Percentiles rank a stretch among this genome's conserved stretches.
Conservation (phyloP, 1,139 yeast species). For the Wickerhamiella infanticola region DNA sequence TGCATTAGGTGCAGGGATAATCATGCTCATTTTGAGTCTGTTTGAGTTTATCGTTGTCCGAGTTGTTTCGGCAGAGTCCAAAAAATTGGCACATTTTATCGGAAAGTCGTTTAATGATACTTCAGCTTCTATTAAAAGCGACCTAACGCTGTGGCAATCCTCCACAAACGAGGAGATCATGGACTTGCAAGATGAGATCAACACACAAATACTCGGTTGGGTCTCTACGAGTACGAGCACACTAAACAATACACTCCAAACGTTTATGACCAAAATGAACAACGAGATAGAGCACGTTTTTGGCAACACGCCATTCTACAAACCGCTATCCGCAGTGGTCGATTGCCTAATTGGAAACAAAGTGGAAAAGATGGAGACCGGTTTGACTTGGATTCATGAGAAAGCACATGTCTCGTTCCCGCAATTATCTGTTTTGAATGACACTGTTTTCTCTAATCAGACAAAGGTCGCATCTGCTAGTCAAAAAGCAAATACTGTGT, state of each 20-base stretch:
- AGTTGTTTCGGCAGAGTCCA: slow-evolving; percentile 18
- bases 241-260: slow-evolving; percentile 39
- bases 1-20: slow-evolving; percentile 27
- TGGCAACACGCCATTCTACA: slow-evolving; percentile 48
- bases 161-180: slow-evolving; percentile 35
- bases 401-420: slow-evolving; percentile 52
- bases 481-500: background rate
- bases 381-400: slow-evolving; percentile 63
- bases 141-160: slow-evolving; percentile 32
- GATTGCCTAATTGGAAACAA: slow-evolving; percentile 71
- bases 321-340: slow-evolving; percentile 46
- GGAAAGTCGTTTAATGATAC: slow-evolving; percentile 11
- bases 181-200: slow-evolving; percentile 34
- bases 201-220: slow-evolving; percentile 53
- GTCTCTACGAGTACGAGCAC: slow-evolving; percentile 38
- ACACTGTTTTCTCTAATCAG: background rate
- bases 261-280: slow-evolving; percentile 38
- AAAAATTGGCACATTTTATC: slow-evolving; percentile 11
- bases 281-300: slow-evolving; percentile 42
- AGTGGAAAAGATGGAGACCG: slow-evolving; percentile 45
- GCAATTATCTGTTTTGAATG: slow-evolving; percentile 19
- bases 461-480: background rate
- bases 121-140: slow-evolving; percentile 11
- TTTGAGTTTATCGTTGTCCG: slow-evolving; percentile 30
- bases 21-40: slow-evolving; percentile 29